Percentiles rank a stretch among this genome's conserved stretches.
These are phyloP conservation scores for Diutina catenulata DNA, from an alignment of 1,139 yeast species.

Conservation along the genomic window DNA sequence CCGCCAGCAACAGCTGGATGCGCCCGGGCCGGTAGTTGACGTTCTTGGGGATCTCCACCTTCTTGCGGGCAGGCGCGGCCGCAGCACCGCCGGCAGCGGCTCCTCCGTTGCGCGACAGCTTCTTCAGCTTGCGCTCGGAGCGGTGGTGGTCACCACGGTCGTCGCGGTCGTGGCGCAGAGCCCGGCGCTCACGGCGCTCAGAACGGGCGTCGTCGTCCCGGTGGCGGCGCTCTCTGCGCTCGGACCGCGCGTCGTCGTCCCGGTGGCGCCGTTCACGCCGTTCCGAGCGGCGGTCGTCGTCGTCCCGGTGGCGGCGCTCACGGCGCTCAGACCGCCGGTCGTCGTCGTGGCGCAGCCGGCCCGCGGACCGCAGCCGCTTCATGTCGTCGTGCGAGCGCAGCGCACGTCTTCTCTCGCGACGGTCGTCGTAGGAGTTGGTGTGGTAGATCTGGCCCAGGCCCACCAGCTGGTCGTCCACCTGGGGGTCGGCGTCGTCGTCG, in stretches of 20 bases:
- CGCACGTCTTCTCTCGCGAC: conserved; percentile 3
- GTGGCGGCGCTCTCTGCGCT: conserved; percentile 3
- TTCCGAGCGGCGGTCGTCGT: conserved; percentile 1
- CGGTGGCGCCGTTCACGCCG: conserved; percentile 1
- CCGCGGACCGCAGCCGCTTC: conserved; percentile 1
- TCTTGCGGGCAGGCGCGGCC: background rate
- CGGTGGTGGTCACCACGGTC: background rate
- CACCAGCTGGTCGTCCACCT: background rate
- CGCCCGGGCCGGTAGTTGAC: conserved; percentile 31
- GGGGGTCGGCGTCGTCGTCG: no score
- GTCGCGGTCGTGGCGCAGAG: background rate
- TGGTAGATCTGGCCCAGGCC: conserved; percentile 2
- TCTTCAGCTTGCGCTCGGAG: background rate
- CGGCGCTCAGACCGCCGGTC: background rate
- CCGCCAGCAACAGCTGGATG: conserved; percentile 43
- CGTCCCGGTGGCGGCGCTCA: background rate
- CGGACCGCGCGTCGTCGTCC: conserved; percentile 2
- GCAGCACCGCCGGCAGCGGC: conserved; percentile 1
- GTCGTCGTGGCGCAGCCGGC: background rate
- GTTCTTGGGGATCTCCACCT: conserved; percentile 1
- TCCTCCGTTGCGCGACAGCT: background rate
- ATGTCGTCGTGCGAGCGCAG: background rate
- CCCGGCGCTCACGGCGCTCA: conserved; percentile 4
- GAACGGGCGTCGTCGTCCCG: background rate
- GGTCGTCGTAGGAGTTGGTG: conserved; percentile 3